Base-by-base conservation (phyloP, 768 basidiomycete species). In the Amanita brunnescens region DNA sequence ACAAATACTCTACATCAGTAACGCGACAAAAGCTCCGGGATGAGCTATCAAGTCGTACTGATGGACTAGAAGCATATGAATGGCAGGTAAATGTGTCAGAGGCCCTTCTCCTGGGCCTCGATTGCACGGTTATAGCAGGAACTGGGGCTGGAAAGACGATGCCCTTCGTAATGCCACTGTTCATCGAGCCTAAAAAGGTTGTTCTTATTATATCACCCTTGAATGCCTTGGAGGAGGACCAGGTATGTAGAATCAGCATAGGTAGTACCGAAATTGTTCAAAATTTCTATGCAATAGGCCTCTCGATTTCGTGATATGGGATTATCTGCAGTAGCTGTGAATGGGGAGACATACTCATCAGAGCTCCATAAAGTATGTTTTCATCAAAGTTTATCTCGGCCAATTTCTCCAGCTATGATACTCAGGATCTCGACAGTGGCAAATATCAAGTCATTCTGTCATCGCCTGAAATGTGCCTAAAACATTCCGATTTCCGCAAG, bases 51-150 rank as follows among this genome's bases (percentile, higher is more conserved):
- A 29, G 12, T 13, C 16, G 40, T 10, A 41, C 40, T 4, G 20
- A 41, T 41, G 60, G 63, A 2, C 40, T 54, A 12, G 42, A 21
- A 2, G 50, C 68, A 6, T 62, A 70, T 54, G 51, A 57, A 1
- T 73, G 71, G 71, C 71, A 73, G 55, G 53, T 72, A 7, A 68
- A 74, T 54, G 64, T 69, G 2, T 43, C 65, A 0, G 70, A 72
- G 57, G 66, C 68, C 1, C 12, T 69, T 13, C 34, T 67, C 3
- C 54, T 71, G 1, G 64, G 66, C 2, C 55, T 72, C 1, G 68
- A 72, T 54, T 55, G 53, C 20, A 47, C 63, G 2, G 64, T 70
- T 0, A 64, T 71, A 29, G 66, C 68, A n/a, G 68, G 65, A n/a
- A 69, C 67, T 10, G 67, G 67, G 5, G 55, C 62, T 1, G 68